Conservation (phyloP, 1,139 yeast genomes). For the Saccharomyces hybrid region DNA sequence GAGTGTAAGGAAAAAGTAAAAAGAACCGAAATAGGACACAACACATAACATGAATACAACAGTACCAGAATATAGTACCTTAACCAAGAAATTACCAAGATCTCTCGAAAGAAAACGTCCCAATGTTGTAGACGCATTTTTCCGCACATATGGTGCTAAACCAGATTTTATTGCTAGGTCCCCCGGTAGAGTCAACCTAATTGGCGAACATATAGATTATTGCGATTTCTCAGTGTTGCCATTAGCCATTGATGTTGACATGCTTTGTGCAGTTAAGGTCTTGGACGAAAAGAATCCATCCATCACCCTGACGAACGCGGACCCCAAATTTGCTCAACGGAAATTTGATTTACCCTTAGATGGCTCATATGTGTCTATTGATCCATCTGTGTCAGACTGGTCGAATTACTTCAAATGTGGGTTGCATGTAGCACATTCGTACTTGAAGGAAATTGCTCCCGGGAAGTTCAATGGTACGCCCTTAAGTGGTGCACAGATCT, state of each 20-base stretch:
- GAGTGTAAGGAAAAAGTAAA: not conserved
- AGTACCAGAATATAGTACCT: constrained; percentile 11
- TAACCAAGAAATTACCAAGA: constrained; percentile 9
- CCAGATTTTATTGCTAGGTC: constrained; percentile 45
- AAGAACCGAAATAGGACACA: not conserved
- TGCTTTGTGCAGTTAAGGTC: constrained; percentile 45
- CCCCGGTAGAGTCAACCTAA: constrained; percentile 68
- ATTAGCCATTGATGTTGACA: constrained; percentile 62
- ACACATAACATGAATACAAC: not conserved
- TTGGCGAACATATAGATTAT: constrained; percentile 73
- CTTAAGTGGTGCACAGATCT: constrained; percentile 41
- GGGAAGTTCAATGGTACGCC: constrained; percentile 18
- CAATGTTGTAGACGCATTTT: constrained; percentile 12
- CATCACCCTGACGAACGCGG: constrained; percentile 40
- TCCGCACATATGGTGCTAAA: constrained; percentile 3
- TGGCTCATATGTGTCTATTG: constrained; percentile 41
- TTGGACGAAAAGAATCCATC: constrained; percentile 26
- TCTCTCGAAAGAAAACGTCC: constrained; percentile 13
- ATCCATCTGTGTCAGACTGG: constrained; percentile 49
- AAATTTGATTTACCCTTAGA: constrained; percentile 39
- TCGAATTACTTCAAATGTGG: constrained; percentile 64
- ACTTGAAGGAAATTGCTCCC: constrained; percentile 33
- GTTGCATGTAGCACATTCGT: constrained; percentile 50
- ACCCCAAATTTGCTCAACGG: constrained; percentile 35
- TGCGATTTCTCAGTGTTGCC: constrained; percentile 62